Evolutionary conservation across 2,329 filamentous ascomycete species (phyloP), one percentile per base, ranked within the genome.

Genomic region (Trichoderma arundinaceum): DNA sequence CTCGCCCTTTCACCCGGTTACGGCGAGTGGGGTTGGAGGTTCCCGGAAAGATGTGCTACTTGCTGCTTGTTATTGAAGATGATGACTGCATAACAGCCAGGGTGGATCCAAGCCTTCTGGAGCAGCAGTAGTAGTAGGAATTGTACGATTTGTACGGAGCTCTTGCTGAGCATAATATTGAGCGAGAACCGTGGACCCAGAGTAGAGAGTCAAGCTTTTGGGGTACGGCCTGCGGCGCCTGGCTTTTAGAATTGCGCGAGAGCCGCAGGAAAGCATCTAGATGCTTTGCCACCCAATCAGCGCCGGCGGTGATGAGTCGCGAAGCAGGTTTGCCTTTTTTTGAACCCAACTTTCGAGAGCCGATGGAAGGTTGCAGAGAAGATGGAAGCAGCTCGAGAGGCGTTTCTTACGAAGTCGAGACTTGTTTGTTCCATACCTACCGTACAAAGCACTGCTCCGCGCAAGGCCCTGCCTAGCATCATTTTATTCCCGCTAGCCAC

Each of bases 251-350:
- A 43, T 44, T 7, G 59, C 38, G 59, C 38, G 59, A 62, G 48
- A 62, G 59, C 59, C 22, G 59, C 10, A 17, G 15, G 19, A 41
- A 33, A 33, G 46, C 41, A 49, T 51, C 22, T 28, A 32, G 43
- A 61, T n/a, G 53, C 33, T 35, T 35, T 41, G 48, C 43, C 44
- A n/a, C 43, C 58, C 19, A 35, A 62, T 53, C 22, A 53, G 39
- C 22, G 48, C 3, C 10, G 8, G 35, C 19, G 48, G 46, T n/a
- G 44, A 51, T 51, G 54, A 58, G 49, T 32, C 44, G 41, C 4
- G n/a, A n/a, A 44, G 22, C 54, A 10, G 22, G n/a, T 48, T 60
- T 60, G 43, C 43, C 57, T 19, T 35, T 19, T 46, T 10, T 15
- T 4, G 22, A 28, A 28, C 22, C 22, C 22, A 28, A 28, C 22